Evolutionary conservation across 2,329 filamentous ascomycete genomes (phyloP), one percentile per base, ranked within the genome.

Genomic region (Talaromyces amestolkiae): DNA sequence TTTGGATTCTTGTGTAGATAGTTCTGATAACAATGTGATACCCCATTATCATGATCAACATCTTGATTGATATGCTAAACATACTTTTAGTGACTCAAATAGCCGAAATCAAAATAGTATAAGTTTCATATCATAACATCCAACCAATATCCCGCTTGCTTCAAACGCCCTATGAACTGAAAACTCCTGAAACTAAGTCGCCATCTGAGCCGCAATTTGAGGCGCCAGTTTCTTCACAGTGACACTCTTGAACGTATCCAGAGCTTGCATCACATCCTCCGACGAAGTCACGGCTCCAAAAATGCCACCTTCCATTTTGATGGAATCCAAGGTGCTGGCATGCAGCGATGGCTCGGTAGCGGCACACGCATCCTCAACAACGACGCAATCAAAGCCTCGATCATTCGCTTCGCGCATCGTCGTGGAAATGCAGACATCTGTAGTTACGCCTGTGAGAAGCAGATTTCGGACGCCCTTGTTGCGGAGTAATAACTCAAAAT

Each of bases 331-430:
- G 0, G 79, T 76, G 64, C 77, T 74, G 5, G 76, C 43, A 60
- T 83, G 81, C 3, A 83, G 71, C 6, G 73, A 71, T n/a, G 71
- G 71, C 61, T 80, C 77, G 35, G 75, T 75, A 7, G 81, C 79
- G 22, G 80, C 78, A 51, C 79, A 79, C 8, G 78, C 83, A 69
- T 86, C 83, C 37, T 83, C 80, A 3, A 86, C 70, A 1, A 86
- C 69, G 13, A 84, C 70, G 66, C 83, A 84, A 70, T 86, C 84
- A 65, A 83, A 85, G 0, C 83, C 84, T 6, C 82, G 78, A 74
- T 86, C 84, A 66, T 81, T 85, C 11, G 83, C 84, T 71, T 86
- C 84, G 22, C 84, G 77, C 73, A 86, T 83, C 5, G 84, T 86
- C 9, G 78, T 84, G 27, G 80, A 82, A 3, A 86, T 83, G 69